Base-by-base conservation (phyloP, 805 yeast species). In the Spathaspora sp. region DNA sequence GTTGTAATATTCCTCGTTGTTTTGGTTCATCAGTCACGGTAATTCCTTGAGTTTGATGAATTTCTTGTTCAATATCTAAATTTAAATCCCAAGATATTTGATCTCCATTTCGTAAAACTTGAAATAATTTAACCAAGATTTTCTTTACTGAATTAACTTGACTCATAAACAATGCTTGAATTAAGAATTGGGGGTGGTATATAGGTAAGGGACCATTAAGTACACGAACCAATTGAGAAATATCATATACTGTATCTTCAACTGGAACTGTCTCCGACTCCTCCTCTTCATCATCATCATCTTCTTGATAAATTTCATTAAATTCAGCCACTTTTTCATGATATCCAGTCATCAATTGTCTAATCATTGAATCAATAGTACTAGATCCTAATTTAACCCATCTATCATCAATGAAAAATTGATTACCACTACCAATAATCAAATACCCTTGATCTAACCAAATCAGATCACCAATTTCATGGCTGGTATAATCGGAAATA, bases 161-260 rank as follows among this genome's bases (percentile, higher is more conserved):
- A 26, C 84, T 85, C 57, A 82, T 78, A 59, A 86, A 83, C 17
- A 92, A 64, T 4, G 85, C 72, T 64, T 92, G 97, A 44, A 90
- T 84, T 46, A 92, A 66, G 49, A 89, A 78, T 65, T 91, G 97
- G 0, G 98, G 98, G 61, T 93, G 97, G 59, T 89, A 92, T 0
- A 90, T 69, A 0, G 97, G 97, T 14, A 93, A 66, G 0, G 96
- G 94, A 31, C 97, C 97, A 68, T 92, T 92, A 50, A 92, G 69
- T 4, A 91, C 85, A 14, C 89, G 73, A 47, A 86, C 87, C 52
- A 92, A 73, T 57, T 86, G 87, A 53, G 88, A 78, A 2, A 92
- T 78, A 54, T 77, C 80, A 53, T 62, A 68, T 2, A 62, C 58
- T 6, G 54, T 28, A 42, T 59, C 60, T 8, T 60, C 55, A 55